A percentile compares a stretch with the other conserved stretches of the same genome.
Evolutionary conservation across 2,329 filamentous ascomycete species (phyloP).

Genomic region (Furcasterigmium furcatum): DNA sequence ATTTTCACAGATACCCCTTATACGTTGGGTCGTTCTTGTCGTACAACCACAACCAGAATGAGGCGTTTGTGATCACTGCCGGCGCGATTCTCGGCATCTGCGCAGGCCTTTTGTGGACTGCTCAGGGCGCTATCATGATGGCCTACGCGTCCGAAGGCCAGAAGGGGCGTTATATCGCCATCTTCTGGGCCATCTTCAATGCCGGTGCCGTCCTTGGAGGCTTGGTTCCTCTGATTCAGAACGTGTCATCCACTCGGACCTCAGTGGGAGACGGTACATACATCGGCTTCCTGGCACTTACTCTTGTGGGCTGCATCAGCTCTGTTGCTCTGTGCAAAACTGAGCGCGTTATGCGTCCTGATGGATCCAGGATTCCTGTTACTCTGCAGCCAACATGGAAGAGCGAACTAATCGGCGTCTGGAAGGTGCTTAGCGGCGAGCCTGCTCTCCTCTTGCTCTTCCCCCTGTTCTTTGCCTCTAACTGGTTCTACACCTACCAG

Average conservation of each 20-base stretch:
- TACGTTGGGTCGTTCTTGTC: conserved; percentile 35
- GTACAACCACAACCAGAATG: conserved; percentile 34
- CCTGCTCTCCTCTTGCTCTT: conserved; percentile 15
- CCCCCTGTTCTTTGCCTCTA: conserved; percentile 52
- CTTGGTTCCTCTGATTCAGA: conserved; percentile 39
- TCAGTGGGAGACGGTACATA: conserved; percentile 48
- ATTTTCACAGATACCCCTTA: conserved; percentile 34
- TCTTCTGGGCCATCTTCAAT: conserved; percentile 44
- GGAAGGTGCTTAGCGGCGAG: neutral
- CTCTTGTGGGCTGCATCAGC: conserved; percentile 44
- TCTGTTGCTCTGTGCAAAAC: conserved; percentile 46
- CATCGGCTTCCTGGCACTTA: conserved; percentile 44
- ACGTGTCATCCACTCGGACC: conserved; percentile 33
- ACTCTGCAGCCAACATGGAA: neutral
- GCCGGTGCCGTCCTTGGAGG: conserved; percentile 39
- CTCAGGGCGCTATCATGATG: conserved; percentile 45
- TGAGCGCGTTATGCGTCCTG: conserved; percentile 27
- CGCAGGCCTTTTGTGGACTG: conserved; percentile 41
- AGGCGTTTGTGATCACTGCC: conserved; percentile 37
- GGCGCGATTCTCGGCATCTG: conserved; percentile 42
- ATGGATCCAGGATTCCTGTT: neutral
- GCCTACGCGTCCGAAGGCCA: conserved; percentile 38
- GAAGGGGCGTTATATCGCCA: conserved; percentile 37
- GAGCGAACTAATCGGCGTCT: neutral
- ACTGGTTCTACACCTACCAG: conserved; percentile 55